A percentile compares a stretch with the other conserved stretches of the same genome.
These are phyloP conservation scores for Athelia sp. DNA, from an alignment of 1,284 basidiomycete species.

Conservation along the genomic window DNA sequence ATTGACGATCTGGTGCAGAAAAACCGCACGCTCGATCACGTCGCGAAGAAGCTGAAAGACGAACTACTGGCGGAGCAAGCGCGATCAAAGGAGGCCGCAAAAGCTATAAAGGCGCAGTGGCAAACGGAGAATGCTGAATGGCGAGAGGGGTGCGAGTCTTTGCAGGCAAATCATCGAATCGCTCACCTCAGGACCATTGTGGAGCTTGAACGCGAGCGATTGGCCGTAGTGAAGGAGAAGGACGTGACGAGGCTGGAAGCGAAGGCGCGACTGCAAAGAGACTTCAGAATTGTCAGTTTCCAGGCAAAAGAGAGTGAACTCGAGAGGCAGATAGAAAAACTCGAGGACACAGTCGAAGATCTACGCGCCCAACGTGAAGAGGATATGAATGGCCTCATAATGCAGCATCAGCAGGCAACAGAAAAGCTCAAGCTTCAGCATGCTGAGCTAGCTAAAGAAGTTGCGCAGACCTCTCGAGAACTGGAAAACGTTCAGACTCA, in stretches of 20 bases:
- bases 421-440: slow-evolving; percentile 28
- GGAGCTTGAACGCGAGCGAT: slow-evolving; percentile 47
- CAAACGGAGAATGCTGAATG: slow-evolving; percentile 50
- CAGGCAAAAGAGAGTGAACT: slow-evolving; percentile 56
- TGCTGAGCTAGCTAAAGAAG: slow-evolving; percentile 24
- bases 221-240: slow-evolving; percentile 43
- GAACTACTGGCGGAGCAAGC: slow-evolving; percentile 38
- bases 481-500: slow-evolving; percentile 32
- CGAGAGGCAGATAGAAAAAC: slow-evolving; percentile 41
- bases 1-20: slow-evolving; percentile 64
- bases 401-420: slow-evolving; percentile 11
- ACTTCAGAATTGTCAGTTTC: slow-evolving; percentile 60
- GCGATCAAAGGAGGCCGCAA: slow-evolving; percentile 38
- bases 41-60: slow-evolving; percentile 44
- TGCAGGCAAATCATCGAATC: slow-evolving; percentile 58
- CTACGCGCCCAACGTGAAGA: slow-evolving; percentile 25
- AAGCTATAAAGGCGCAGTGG: slow-evolving; percentile 42
- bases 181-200: slow-evolving; percentile 51
- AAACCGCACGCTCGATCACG: slow-evolving; percentile 57
- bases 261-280: slow-evolving; percentile 50
- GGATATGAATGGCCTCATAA: slow-evolving; percentile 17
- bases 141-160: slow-evolving; percentile 54
- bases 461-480: slow-evolving; percentile 33
- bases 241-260: slow-evolving; percentile 49
- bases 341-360: slow-evolving; percentile 36